Evolutionary conservation across 1,284 basidiomycete genomes (phyloP).

Genomic region (Naganishia sp.): DNA sequence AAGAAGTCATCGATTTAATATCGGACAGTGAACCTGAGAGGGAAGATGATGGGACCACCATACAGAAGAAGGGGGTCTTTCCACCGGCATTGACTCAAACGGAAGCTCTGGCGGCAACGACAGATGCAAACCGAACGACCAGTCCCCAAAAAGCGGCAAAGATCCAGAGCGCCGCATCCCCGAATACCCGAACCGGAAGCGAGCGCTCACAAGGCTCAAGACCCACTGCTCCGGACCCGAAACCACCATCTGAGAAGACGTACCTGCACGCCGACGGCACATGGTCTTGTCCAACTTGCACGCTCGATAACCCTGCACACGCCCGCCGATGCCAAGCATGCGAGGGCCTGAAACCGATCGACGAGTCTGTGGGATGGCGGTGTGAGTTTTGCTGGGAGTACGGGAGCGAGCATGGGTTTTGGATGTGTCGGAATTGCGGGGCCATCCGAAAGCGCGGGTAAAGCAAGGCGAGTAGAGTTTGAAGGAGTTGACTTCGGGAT

Average conservation of each 20-base stretch:
- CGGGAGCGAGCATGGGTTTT: slow-evolving; percentile 65
- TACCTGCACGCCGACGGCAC: slow-evolving; percentile 20
- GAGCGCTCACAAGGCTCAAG: too few relatives aligned
- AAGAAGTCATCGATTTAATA: slow-evolving; percentile 11
- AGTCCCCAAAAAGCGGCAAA: not conserved
- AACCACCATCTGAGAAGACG: slow-evolving; percentile 12
- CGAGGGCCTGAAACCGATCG: slow-evolving; percentile 24
- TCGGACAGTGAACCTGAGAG: not conserved
- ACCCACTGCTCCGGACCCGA: too few relatives aligned
- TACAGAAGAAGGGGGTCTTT: not conserved
- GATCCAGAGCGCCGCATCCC: not conserved
- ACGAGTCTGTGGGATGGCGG: slow-evolving; percentile 61
- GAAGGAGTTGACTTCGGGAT: too few relatives aligned
- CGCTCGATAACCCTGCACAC: slow-evolving; percentile 25
- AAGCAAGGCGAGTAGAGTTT: not conserved
- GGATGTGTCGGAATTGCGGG: slow-evolving; percentile 74
- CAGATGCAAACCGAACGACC: not conserved
- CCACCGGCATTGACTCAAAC: slow-evolving; percentile 21
- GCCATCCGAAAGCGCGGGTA: slow-evolving; percentile 7
- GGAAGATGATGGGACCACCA: not conserved
- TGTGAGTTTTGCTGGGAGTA: slow-evolving; percentile 68
- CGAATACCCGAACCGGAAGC: not conserved
- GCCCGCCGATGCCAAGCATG: slow-evolving; percentile 31
- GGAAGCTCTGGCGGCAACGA: slow-evolving; percentile 9
- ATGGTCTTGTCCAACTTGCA: slow-evolving; percentile 29